These are phyloP conservation scores for Euphorbia celastroides DNA, from an alignment of 441 rosid genomes.

Conservation along the genomic window DNA sequence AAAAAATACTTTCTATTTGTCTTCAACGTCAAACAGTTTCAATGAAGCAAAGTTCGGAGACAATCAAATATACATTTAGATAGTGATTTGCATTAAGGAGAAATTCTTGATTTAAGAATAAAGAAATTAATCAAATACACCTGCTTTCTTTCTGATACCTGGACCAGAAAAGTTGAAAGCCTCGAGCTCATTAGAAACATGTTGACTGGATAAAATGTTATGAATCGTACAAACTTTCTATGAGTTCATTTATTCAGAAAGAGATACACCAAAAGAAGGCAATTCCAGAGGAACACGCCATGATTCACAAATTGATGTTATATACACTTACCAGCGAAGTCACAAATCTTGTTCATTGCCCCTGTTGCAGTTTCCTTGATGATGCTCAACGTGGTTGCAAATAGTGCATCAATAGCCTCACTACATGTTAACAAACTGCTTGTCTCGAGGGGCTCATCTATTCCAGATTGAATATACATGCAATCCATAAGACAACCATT, in stretches of 20 bases:
- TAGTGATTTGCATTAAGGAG: no score
- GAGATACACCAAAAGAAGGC: neutral
- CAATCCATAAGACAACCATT: neutral
- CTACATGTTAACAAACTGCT: constrained; percentile 43
- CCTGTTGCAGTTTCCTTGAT: constrained; percentile 58
- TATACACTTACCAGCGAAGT: constrained; percentile 64
- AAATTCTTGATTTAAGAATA: neutral
- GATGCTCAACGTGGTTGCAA: constrained; percentile 69
- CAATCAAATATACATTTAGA: no score
- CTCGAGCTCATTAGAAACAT: neutral
- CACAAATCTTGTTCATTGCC: constrained; percentile 57
- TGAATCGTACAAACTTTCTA: neutral
- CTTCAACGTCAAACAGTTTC: neutral
- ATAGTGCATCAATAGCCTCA: constrained; percentile 84
- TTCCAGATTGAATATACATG: constrained; percentile 23
- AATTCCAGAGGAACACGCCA: neutral
- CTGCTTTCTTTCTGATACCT: neutral
- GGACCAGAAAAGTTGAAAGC: neutral
- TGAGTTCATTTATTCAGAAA: constrained; percentile 1
- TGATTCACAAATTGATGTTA: neutral
- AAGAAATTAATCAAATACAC: neutral
- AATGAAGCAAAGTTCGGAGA: neutral
- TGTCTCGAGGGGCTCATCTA: constrained; percentile 41
- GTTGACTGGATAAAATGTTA: neutral
- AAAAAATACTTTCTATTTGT: neutral